Evolutionary conservation across 2,329 filamentous ascomycete genomes (phyloP).

Genomic region (Aureobasidium sp.): DNA sequence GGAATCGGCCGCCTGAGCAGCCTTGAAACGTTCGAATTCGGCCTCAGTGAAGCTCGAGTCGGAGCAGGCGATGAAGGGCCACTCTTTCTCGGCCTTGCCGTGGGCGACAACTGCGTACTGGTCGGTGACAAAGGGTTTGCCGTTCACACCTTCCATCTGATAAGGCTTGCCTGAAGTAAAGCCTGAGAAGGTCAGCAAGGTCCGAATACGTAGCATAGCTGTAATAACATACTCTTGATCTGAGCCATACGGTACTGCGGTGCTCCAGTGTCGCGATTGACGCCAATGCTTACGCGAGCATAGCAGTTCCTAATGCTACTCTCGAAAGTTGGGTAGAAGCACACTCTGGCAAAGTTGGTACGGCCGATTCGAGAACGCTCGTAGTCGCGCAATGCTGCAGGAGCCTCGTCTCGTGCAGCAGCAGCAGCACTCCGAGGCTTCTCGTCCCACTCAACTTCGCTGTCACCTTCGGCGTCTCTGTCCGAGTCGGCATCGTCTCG

Average conservation of each 20-base stretch:
- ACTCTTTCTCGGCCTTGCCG: constrained; percentile 74
- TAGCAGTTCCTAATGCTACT: constrained; percentile 75
- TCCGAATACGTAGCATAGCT: not conserved
- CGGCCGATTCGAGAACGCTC: constrained; percentile 78
- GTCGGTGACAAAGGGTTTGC: constrained; percentile 72
- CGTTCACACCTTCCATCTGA: constrained; percentile 64
- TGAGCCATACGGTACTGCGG: constrained; percentile 80
- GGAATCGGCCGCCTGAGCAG: constrained; percentile 63
- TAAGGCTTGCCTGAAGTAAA: constrained; percentile 77
- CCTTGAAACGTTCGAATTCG: constrained; percentile 76
- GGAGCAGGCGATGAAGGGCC: constrained; percentile 85
- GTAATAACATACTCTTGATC: constrained; percentile 61
- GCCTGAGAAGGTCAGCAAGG: constrained; percentile 31
- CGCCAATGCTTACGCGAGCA: constrained; percentile 73
- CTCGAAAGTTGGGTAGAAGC: constrained; percentile 88
- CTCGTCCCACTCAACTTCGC: constrained; percentile 70
- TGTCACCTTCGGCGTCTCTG: constrained; percentile 62
- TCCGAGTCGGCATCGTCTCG: constrained; percentile 26
- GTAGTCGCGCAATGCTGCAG: constrained; percentile 69
- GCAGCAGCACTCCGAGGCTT: constrained; percentile 40
- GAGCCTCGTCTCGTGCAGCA: constrained; percentile 54
- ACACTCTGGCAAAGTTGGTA: constrained; percentile 79
- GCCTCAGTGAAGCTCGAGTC: constrained; percentile 69
- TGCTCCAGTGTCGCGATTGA: constrained; percentile 58
- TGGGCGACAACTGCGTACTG: constrained; percentile 76